These are phyloP conservation scores for Leucaena leucocephala DNA, from an alignment of 306 rosid species.

Conservation along the genomic window DNA sequence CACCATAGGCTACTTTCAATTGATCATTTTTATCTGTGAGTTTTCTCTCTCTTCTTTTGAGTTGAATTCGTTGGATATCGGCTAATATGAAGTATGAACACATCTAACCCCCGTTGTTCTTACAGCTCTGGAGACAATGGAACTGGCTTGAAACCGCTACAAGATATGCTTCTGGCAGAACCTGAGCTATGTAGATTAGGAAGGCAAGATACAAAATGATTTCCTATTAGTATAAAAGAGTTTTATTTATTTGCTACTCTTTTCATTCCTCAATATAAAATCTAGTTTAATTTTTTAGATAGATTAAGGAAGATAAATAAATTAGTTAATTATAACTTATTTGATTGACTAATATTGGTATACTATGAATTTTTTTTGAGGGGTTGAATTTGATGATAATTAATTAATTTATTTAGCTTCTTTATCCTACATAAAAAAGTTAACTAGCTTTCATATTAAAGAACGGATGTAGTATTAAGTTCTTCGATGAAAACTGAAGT, in stretches of 20 bases:
- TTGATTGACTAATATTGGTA: no score
- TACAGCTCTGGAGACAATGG: constrained; percentile 51
- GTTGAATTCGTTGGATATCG: constrained; percentile 14
- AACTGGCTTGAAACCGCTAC: constrained; percentile 55
- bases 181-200: constrained; percentile 88
- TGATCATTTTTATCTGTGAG: constrained; percentile 67
- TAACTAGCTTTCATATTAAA: no score
- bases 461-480: no score
- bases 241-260: neutral
- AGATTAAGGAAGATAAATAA: no score
- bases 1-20: constrained; percentile 77
- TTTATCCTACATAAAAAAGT: no score
- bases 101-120: neutral
- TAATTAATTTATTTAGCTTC: no score
- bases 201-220: constrained; percentile 55
- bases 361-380: no score
- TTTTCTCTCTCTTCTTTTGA: constrained; percentile 18
- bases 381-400: no score
- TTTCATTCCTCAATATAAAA: no score
- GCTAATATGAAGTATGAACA: neutral
- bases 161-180: constrained; percentile 84
- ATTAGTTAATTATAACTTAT: no score
- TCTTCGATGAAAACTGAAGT: neutral
- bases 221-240: neutral
- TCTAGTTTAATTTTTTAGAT: no score